Evolutionary conservation across 2,329 filamentous ascomycete genomes (phyloP), one percentile per base, ranked within the genome.

Genomic region (Cryphonectria japonica): DNA sequence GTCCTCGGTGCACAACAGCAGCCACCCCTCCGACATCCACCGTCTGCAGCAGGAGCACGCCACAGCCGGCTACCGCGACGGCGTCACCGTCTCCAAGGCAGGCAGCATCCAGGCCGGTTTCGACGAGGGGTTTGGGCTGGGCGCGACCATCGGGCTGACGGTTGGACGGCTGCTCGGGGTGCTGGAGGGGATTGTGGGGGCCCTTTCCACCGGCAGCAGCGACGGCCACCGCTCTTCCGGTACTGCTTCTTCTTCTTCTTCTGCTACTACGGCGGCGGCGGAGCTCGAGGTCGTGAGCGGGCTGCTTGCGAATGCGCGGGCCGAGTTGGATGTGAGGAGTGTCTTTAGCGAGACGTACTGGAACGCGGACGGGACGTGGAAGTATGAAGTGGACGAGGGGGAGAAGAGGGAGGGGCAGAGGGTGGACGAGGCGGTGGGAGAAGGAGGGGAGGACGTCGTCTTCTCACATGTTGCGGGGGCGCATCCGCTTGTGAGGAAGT

Each of bases 21-120:
- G 43, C 67, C 84, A 88, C 68, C 84, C 83, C 43, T 87, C 84
- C 78, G 94, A 97, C 76, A 87, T 96, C 66, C 89, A 87, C 29
- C 90, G 92, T 34, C 86, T 97, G 22, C 90, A 92, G 76, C 87
- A 89, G 59, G 90, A 92, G 69, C 94, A 97, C 79, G 87, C 89
- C 67, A 98, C 93, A 9, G 91, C 93, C 54, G 96, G 96, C 29
- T 98, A 98, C 82, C 91, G 95, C 71, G 95, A 98, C 77, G 96
- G 95, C 61, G 88, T 98, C 68, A 87, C 91, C 0, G 84, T 84
- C 3, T 92, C 92, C 43, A 98, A 98, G 79, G 88, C 88, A 37
- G 82, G 86, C 64, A 92, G 90, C 76, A 89, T 98, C 37, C 96
- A 99, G 81, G 85, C 86, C 19, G 95, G 95, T 0, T 98, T 99